These are phyloP conservation scores for Orbilia quercus DNA, from an alignment of 2,329 filamentous ascomycete species.

Conservation along the genomic window DNA sequence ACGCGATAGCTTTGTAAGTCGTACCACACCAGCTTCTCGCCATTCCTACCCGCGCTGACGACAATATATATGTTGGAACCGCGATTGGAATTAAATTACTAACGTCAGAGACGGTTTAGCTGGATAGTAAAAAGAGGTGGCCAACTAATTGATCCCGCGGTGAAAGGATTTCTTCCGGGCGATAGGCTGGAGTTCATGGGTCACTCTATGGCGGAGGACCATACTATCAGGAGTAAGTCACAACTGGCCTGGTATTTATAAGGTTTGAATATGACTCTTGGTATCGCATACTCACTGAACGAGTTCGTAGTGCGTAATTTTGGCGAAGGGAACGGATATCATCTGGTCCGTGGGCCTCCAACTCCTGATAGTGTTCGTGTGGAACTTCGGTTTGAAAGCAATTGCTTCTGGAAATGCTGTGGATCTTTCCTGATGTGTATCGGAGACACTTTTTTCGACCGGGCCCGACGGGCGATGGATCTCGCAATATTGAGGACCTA, in stretches of 20 bases:
- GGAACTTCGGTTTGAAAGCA: constrained; percentile 10
- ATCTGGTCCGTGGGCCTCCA: constrained; percentile 9
- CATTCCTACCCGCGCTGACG: no score
- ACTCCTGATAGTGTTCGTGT: constrained; percentile 9
- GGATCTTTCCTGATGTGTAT: constrained; percentile 5
- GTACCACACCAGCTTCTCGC: no score
- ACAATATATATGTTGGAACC: no score
- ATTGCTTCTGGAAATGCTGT: constrained; percentile 25
- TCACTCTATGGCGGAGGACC: constrained; percentile 11
- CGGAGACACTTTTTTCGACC: constrained; percentile 1
- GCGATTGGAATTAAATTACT: no score
- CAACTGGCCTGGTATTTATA: no score
- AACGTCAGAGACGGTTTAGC: no score
- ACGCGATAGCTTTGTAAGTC: constrained; percentile 4
- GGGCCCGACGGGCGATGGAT: neutral
- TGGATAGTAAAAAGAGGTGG: constrained; percentile 30
- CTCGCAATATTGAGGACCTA: neutral
- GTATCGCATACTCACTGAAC: neutral
- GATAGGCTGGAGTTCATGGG: constrained; percentile 32
- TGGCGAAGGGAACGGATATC: constrained; percentile 7
- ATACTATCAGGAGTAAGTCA: constrained; percentile 20
- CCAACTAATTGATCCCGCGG: constrained; percentile 6
- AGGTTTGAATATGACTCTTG: neutral
- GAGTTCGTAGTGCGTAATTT: constrained; percentile 13
- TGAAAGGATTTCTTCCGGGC: constrained; percentile 2